Evolutionary conservation across 2,329 filamentous ascomycete species (phyloP).

Genomic region (Teratosphaeria epicoccoides): DNA sequence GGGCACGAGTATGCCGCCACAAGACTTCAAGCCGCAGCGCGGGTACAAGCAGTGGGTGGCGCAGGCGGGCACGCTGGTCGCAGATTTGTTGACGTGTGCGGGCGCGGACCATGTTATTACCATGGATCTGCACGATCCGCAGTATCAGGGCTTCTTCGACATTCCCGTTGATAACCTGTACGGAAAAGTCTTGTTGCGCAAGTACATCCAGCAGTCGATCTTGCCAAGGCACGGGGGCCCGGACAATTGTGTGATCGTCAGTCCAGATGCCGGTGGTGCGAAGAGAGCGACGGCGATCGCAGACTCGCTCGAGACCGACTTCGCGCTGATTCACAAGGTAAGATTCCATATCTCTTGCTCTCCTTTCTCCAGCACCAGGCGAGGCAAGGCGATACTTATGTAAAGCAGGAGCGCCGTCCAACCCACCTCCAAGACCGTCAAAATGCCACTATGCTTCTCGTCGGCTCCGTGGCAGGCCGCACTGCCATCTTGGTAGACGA

Average conservation of each 20-base stretch:
- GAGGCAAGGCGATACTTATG: slow-evolving; percentile 12
- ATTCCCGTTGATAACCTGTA: slow-evolving; percentile 98
- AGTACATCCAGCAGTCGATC: slow-evolving; percentile 67
- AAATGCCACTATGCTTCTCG: slow-evolving; percentile 82
- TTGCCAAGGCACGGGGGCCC: slow-evolving; percentile 61
- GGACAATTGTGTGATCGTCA: slow-evolving; percentile 62
- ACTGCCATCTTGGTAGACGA: slow-evolving; percentile 90
- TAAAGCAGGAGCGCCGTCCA: slow-evolving; percentile 65
- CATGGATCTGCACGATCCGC: slow-evolving; percentile 91
- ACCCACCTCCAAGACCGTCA: slow-evolving; percentile 77
- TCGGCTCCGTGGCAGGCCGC: slow-evolving; percentile 71
- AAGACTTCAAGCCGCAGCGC: slow-evolving; percentile 64
- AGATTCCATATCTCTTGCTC: slow-evolving; percentile 12
- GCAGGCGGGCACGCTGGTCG: slow-evolving; percentile 88
- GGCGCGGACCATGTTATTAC: slow-evolving; percentile 96
- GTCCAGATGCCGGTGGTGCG: slow-evolving; percentile 89
- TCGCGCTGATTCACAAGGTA: slow-evolving; percentile 97
- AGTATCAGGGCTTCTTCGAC: slow-evolving; percentile 98
- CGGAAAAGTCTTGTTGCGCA: slow-evolving; percentile 61
- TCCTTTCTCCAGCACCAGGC: background rate
- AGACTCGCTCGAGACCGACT: slow-evolving; percentile 84
- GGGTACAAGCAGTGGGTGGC: slow-evolving; percentile 99
- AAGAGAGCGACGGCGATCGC: slow-evolving; percentile 94
- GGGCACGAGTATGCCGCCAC: slow-evolving; percentile 12
- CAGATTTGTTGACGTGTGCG: slow-evolving; percentile 87